phyloP scores from a whole-genome alignment of 257 asterid genomes.

The Henckelia pumila region DNA sequence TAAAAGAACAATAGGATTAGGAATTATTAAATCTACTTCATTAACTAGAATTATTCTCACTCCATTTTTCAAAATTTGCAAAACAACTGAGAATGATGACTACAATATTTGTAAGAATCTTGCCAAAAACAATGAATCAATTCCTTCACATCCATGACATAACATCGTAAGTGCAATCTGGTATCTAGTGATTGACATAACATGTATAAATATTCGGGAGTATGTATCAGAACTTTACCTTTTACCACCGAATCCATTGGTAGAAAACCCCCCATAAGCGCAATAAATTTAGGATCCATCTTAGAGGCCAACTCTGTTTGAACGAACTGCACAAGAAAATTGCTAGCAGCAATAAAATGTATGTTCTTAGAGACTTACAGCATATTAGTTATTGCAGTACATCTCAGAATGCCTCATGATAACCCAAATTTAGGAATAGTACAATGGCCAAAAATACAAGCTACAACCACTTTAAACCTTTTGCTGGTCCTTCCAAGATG shows the following conservation, averaged over 20 bases:
- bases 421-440: neutral
- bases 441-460: constrained; percentile 20
- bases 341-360: constrained; percentile 17
- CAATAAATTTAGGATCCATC: constrained; percentile 43
- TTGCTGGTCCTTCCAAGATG: neutral
- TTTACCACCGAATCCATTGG: constrained; percentile 79
- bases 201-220: neutral
- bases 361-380: neutral
- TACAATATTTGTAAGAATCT: too few relatives aligned
- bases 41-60: too few relatives aligned
- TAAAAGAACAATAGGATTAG: neutral
- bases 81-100: too few relatives aligned
- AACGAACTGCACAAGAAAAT: constrained; percentile 60
- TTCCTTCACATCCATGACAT: neutral
- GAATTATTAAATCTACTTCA: neutral
- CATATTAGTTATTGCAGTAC: neutral
- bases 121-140: neutral
- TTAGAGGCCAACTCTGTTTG: constrained; percentile 64
- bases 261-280: constrained; percentile 58
- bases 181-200: neutral
- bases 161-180: neutral
- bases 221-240: constrained; percentile 40
- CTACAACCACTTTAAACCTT: constrained; percentile 10
- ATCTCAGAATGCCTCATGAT: neutral
- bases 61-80: too few relatives aligned